Base-by-base conservation (phyloP, 129 eudicot species). In the Centrapalus pauciflorus region DNA sequence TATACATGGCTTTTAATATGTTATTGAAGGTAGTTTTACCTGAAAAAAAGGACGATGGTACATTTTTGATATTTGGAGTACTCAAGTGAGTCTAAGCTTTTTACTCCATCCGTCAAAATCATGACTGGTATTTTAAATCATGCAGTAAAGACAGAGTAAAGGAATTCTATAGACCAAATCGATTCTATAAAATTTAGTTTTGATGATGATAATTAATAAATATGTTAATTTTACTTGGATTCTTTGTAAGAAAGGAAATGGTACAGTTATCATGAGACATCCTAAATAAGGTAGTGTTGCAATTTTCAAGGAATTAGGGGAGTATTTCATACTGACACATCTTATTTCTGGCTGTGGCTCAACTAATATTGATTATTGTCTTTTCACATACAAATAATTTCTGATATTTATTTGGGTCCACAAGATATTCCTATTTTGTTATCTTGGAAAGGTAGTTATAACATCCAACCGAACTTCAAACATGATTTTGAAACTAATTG, bases 31-130 rank as follows among this genome's bases (percentile, higher is more conserved):
- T n/a, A n/a, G n/a, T n/a, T 43, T 27, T 26, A 49, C 41, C 27
- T 64, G n/a, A 17, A 64, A 26, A 28, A 19, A 45, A 45, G 10
- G 28, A 64, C 46, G 41, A 64, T 64, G 41, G 41, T 20, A 8
- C 32, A 26, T 40, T 63, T n/a, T 7, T 63, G 33, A 40, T 38
- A 41, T 38, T 38, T 38, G 28, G 11, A 20, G 10, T 17, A 19
- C 50, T 61, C 32, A 21, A 10, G 21, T 38, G 67, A 61, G 52
- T 37, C 21, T 61, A 24, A 38, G 33, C 32, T 13, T 33, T 40
- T 13, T 62, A 62, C 4, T 40, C 29, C 68, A 62, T 61, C 32
- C 14, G 41, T 29, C 41, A 64, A 27, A 66, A n/a, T n/a, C n/a
- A n/a, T n/a, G n/a, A n/a, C n/a, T n/a, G n/a, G n/a, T 48, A 29